Base-by-base conservation (phyloP, 306 rosid genomes). In the Pueraria montana region DNA sequence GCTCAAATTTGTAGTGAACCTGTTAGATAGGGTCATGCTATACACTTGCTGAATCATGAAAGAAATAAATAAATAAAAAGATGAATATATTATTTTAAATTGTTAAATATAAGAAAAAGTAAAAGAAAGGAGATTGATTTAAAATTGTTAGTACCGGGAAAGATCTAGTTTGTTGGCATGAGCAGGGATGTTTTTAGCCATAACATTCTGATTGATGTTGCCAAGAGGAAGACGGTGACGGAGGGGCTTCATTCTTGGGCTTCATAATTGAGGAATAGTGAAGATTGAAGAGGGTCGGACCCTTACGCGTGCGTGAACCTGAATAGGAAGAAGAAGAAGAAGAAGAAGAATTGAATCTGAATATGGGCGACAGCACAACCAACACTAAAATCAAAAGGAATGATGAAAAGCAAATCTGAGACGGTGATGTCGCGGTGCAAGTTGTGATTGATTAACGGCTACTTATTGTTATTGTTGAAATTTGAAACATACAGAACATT, bases 191-290 rank as follows among this genome's bases (percentile, higher is more conserved):
- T n/a, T n/a, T n/a, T n/a, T n/a, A n/a, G n/a, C n/a, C 56, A 81
- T 43, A 26, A 90, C 40, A 74, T 90, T 90, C 68, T 89, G 89
- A 73, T 87, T 84, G 67, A 91, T 86, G 61, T 72, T 69, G 36
- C 89, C 45, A 16, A 88, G 68, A 36, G 91, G 91, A 56, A 49
- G 78, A 53, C 95, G 88, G 24, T n/a, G 84, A 79, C 74, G 86
- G 69, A 67, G 38, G 63, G 82, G 79, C 79, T 65, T 84, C 81
- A 83, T 80, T 91, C 89, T 86, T 82, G 87, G 63, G 63, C 80
- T 72, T 56, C 86, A 67, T 66, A 34, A n/a, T n/a, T n/a, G 1
- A 8, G 2, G 59, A 18, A n/a, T n/a, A n/a, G n/a, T n/a, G n/a
- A n/a, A n/a, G n/a, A n/a, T n/a, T n/a, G n/a, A n/a, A n/a, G n/a